A percentile compares a stretch with the other conserved stretches of the same genome.
phyloP scores from a whole-genome alignment of 1,284 basidiomycete species.

The Grifola frondosa region DNA sequence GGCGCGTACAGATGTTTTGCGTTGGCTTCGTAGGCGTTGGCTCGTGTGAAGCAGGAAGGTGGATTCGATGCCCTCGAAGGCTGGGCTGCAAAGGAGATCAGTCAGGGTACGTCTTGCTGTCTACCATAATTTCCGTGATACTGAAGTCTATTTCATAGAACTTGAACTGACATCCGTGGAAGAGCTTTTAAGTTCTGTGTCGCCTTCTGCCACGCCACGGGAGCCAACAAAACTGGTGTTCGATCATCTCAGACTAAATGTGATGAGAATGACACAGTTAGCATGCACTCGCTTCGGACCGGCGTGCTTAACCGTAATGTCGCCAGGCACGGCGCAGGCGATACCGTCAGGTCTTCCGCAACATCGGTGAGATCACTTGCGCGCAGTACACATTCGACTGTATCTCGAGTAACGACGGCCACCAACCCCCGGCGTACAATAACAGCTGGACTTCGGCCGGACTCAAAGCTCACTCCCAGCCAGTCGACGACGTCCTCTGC shows the following conservation, averaged over 20 bases:
- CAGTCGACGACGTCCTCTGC: constrained; percentile 22
- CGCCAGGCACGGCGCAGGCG: constrained; percentile 24
- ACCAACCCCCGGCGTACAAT: constrained; percentile 26
- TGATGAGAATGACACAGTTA: constrained; percentile 44
- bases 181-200: constrained; percentile 54
- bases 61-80: constrained; percentile 80
- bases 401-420: constrained; percentile 27
- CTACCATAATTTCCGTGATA: background rate
- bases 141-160: constrained; percentile 44
- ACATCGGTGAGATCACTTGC: constrained; percentile 47
- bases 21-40: constrained; percentile 72
- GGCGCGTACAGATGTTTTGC: constrained; percentile 66
- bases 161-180: constrained; percentile 70
- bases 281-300: constrained; percentile 55
- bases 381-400: constrained; percentile 41
- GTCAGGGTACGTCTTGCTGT: constrained; percentile 58
- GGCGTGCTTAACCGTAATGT: constrained; percentile 54
- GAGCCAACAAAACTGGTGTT: constrained; percentile 10
- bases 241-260: constrained; percentile 6
- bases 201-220: constrained; percentile 21
- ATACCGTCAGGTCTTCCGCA: constrained; percentile 30
- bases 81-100: constrained; percentile 88
- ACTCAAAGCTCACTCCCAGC: constrained; percentile 64
- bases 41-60: constrained; percentile 71
- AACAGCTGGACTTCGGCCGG: constrained; percentile 55